phyloP scores from a whole-genome alignment of 2,329 filamentous ascomycete species.

The Arthrobotrys conoides region DNA sequence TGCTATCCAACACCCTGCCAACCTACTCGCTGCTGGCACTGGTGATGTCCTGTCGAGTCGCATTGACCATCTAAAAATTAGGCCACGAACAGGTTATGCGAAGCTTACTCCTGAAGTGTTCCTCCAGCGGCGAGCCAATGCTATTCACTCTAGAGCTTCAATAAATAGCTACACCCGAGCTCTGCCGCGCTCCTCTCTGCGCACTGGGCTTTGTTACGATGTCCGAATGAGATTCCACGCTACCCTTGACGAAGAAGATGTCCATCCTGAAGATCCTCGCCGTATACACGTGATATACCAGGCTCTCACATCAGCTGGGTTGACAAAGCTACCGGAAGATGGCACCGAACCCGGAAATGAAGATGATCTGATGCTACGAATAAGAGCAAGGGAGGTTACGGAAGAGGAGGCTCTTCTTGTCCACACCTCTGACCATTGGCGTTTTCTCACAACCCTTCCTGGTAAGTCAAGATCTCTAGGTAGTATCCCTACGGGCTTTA shows the following conservation, averaged over 20 bases:
- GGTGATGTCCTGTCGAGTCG: slow-evolving; percentile 5
- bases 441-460: slow-evolving; percentile 70
- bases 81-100: slow-evolving; percentile 21
- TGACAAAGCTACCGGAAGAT: slow-evolving; percentile 73
- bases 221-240: slow-evolving; percentile 95
- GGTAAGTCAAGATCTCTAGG: slow-evolving; percentile 12
- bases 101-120: slow-evolving; percentile 44
- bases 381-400: slow-evolving; percentile 82
- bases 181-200: slow-evolving; percentile 71
- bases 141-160: not conserved
- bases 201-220: slow-evolving; percentile 89
- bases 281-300: slow-evolving; percentile 95
- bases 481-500: not conserved
- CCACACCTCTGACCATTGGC: slow-evolving; percentile 82
- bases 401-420: slow-evolving; percentile 83
- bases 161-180: slow-evolving; percentile 65
- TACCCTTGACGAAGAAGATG: slow-evolving; percentile 82
- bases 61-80: slow-evolving; percentile 16
- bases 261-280: slow-evolving; percentile 93
- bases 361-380: slow-evolving; percentile 73
- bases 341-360: slow-evolving; percentile 67
- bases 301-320: slow-evolving; percentile 83
- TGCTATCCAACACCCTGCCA: no score
- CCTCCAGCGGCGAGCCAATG: slow-evolving; percentile 19
- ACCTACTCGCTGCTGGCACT: not conserved